Evolutionary conservation across 176 grass and related monocot species (phyloP).

Genomic region (Musa schizocarpa): DNA sequence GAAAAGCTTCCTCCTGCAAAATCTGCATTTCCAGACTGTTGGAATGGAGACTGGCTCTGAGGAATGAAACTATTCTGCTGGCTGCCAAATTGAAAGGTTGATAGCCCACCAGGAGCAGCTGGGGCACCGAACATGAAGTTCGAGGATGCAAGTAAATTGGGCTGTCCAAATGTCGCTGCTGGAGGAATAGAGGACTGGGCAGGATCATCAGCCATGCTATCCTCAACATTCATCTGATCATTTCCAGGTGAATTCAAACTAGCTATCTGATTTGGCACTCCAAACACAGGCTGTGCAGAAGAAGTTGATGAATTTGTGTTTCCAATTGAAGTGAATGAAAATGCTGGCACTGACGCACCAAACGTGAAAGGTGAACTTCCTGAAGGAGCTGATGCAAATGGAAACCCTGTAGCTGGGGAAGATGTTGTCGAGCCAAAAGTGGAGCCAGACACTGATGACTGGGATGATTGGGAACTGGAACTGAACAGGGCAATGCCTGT

Average conservation of each 20-base stretch:
- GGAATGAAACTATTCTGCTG: slow-evolving; percentile 4
- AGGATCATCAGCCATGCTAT: slow-evolving; percentile 25
- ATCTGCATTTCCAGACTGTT: slow-evolving; percentile 4
- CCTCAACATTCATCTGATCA: slow-evolving; percentile 27
- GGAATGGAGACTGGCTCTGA: slow-evolving; percentile 9
- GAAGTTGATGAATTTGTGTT: not conserved
- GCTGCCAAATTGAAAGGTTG: slow-evolving; percentile 14
- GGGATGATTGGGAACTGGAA: not conserved
- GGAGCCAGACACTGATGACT: slow-evolving; percentile 1
- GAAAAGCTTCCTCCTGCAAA: slow-evolving; percentile 19
- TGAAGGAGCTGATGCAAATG: not conserved
- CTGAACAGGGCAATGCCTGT: not conserved
- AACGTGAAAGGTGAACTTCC: slow-evolving; percentile 15
- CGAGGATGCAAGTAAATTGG: not conserved
- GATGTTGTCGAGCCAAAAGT: not conserved
- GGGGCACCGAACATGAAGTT: slow-evolving; percentile 11
- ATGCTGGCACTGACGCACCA: not conserved
- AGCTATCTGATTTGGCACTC: not conserved
- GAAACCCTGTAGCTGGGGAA: slow-evolving; percentile 1
- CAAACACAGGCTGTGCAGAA: not conserved
- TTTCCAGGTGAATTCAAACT: slow-evolving; percentile 15
- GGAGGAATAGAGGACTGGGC: not conserved
- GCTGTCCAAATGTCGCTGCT: slow-evolving; percentile 11
- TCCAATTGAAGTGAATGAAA: slow-evolving; percentile 11
- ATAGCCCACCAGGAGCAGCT: not conserved